Percentiles rank a stretch among this genome's conserved stretches.
These are phyloP conservation scores for Anthracocystis panici-leucophaei DNA, from an alignment of 1,284 basidiomycete species.

Conservation along the genomic window DNA sequence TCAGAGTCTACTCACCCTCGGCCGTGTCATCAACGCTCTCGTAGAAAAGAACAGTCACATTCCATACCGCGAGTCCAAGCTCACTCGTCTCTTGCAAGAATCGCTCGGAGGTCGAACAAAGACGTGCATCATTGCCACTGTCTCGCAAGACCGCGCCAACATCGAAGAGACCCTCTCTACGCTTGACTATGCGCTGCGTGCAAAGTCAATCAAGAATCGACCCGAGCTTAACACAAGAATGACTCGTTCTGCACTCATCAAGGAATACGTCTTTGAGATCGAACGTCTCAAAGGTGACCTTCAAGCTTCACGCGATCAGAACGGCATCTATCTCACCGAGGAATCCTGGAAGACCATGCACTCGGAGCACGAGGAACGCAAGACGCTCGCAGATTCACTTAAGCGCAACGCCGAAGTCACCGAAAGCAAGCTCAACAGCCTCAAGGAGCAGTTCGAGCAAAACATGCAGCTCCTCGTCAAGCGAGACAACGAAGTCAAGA, in stretches of 20 bases:
- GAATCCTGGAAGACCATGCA: constrained; percentile 62
- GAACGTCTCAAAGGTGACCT: constrained; percentile 92
- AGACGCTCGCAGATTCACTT: constrained; percentile 55
- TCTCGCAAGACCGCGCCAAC: constrained; percentile 73
- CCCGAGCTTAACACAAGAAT: constrained; percentile 95
- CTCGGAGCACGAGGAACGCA: constrained; percentile 55
- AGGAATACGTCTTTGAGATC: constrained; percentile 96
- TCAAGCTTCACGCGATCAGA: constrained; percentile 70
- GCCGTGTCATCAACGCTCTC: constrained; percentile 94
- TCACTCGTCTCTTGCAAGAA: constrained; percentile 96
- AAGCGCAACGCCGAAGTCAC: constrained; percentile 61
- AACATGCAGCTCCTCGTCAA: constrained; percentile 65
- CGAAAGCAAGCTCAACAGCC: constrained; percentile 59
- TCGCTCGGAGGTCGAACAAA: constrained; percentile 98
- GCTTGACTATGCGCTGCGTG: constrained; percentile 94
- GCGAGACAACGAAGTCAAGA: constrained; percentile 58
- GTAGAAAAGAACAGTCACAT: constrained; percentile 90
- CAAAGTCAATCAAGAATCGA: constrained; percentile 94
- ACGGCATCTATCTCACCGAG: constrained; percentile 63
- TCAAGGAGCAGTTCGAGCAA: constrained; percentile 68
- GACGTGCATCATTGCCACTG: constrained; percentile 96
- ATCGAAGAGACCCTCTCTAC: constrained; percentile 98
- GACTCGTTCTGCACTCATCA: constrained; percentile 89
- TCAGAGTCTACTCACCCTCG: constrained; percentile 93
- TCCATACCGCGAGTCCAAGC: constrained; percentile 87